Evolutionary conservation across 192 early-diverging fungal species (phyloP), one percentile per base, ranked within the genome.

Genomic region (Mortierella antarctica): DNA sequence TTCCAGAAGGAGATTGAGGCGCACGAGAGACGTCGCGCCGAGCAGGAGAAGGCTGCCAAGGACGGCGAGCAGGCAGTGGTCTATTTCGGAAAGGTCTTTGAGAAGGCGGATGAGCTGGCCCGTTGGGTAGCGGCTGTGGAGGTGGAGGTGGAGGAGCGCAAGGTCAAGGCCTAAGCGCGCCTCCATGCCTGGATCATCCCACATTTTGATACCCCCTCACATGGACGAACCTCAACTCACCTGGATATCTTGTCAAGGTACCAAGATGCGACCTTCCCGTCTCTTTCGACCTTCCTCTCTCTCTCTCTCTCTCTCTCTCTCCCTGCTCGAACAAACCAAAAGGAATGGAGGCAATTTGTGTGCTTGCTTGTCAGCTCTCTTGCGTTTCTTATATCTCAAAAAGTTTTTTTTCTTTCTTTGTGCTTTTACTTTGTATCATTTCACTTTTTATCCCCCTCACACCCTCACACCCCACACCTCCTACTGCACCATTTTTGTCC

Each of bases 1-100:
- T 89, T 92, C 82, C 89, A 92, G 82, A 86, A 86, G 67, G 90
- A 92, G 71, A 90, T 94, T 57, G 92, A 94, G 70, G 85, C 87
- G 17, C 88, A 93, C 59, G 90, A 94, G 68, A 83, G 86, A 49
- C 85, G 84, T 49, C 90, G 92, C 4, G 85, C 83, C 7, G 86
- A 92, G 46, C 86, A 89, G 65, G 79, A 89, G 68, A 73, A 83
- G 68, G 73, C 83, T 3, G 86, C 87, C 55, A 87, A 88, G 56
- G 74, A 86, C 14, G 89, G 90, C 1, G 88, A 91, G 74, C 89
- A 93, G 73, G 88, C 92, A 31, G 85, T 88, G 57, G 78, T 86
- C 9, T 91, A 91, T 82, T 93, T 91, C 83, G 83, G 88, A 48
- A 84, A 88, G 66, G 78, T 93, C 70, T 85, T 89, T 53, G 74